Conservation (phyloP, 352 stramenopile genomes). For the Phytopythium montanum region DNA sequence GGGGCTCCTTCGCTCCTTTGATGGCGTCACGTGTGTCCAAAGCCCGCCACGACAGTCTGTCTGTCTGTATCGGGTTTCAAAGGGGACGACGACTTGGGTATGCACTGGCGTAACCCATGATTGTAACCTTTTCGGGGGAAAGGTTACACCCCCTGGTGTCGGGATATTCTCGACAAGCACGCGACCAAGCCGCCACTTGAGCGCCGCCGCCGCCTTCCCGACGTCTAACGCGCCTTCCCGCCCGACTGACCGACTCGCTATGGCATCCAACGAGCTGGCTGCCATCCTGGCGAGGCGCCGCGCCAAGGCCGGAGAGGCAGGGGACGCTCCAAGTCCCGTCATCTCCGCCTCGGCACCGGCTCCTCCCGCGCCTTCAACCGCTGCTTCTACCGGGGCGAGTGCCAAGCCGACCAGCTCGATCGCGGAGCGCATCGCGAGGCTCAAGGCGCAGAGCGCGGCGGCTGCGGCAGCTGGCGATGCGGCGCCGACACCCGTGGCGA, state of each 20-base stretch:
- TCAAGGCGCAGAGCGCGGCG: conserved; percentile 62
- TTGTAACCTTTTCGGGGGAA: not conserved
- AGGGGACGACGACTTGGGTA: too few relatives aligned
- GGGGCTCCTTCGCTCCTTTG: not conserved
- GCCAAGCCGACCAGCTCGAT: conserved; percentile 43
- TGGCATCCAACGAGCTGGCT: conserved; percentile 81
- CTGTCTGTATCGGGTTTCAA: conserved; percentile 14
- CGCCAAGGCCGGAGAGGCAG: conserved; percentile 54
- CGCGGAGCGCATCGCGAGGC: conserved; percentile 68
- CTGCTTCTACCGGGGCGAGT: conserved; percentile 7
- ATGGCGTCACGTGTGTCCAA: conserved; percentile 7
- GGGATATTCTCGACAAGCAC: not conserved
- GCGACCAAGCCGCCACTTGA: not conserved
- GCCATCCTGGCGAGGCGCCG: conserved; percentile 76
- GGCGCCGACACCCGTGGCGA: conserved; percentile 17
- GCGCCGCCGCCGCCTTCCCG: not conserved
- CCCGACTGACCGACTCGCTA: conserved; percentile 12
- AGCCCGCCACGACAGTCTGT: conserved; percentile 8
- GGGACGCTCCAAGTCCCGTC: conserved; percentile 17
- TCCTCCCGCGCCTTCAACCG: conserved; percentile 10
- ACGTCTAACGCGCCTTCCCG: not conserved
- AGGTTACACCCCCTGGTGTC: not conserved
- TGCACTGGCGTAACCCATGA: not conserved
- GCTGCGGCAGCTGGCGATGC: conserved; percentile 21
- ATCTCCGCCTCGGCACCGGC: conserved; percentile 28